These are phyloP conservation scores for Fraxinus quadrangulata DNA, from an alignment of 257 asterid species.

Conservation along the genomic window DNA sequence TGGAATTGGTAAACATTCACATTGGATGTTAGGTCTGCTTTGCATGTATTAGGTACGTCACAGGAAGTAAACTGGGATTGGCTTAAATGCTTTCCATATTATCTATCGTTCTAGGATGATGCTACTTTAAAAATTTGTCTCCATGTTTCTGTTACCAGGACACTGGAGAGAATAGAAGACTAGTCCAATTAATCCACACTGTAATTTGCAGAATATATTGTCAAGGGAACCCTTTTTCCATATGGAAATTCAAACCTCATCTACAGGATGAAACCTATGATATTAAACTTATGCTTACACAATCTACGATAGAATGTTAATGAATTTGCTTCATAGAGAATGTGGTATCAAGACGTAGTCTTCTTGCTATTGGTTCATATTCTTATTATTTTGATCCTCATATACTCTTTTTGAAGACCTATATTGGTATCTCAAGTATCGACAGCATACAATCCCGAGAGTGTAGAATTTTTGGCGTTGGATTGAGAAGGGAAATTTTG, in stretches of 20 bases:
- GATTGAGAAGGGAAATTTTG: neutral
- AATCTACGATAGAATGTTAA: neutral
- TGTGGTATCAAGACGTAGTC: neutral
- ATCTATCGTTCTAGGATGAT: neutral
- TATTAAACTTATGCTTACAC: neutral
- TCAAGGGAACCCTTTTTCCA: neutral
- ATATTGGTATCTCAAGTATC: neutral
- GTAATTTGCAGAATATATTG: neutral
- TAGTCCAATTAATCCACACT: neutral
- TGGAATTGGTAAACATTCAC: neutral
- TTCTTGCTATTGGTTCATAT: neutral
- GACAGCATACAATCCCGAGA: neutral
- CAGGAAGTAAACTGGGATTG: neutral
- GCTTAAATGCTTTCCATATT: neutral
- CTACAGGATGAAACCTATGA: neutral
- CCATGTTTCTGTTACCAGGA: neutral
- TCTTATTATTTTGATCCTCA: neutral
- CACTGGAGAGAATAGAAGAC: neutral
- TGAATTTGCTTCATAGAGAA: neutral
- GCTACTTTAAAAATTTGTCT: neutral
- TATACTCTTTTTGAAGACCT: neutral
- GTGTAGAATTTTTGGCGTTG: neutral
- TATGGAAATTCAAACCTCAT: neutral
- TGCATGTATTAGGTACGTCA: neutral
- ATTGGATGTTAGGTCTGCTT: neutral